Base-by-base conservation (phyloP, 805 yeast genomes). In the Torulaspora delbrueckii region DNA sequence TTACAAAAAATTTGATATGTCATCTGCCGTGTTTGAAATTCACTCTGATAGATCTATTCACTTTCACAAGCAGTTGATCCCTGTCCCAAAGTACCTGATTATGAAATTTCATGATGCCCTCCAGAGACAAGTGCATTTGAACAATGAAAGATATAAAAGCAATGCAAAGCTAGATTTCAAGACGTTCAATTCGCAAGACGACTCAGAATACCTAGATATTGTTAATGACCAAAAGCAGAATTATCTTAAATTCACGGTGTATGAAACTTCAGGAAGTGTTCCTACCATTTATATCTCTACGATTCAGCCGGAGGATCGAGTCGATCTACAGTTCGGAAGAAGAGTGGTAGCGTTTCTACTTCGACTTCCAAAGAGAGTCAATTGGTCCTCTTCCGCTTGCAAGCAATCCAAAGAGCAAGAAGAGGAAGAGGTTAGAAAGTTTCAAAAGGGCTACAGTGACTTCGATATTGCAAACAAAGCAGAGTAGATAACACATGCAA, bases 241-340 rank as follows among this genome's bases (percentile, higher is more conserved):
- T 45, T 70, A 48, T 56, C 56, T 60, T 49, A 63, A 63, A 51
- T 60, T 67, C 62, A 57, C 68, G 42, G 54, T 69, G 10, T 60
- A 65, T 35, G 69, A 68, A 42, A 58, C 70, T 0, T 39, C 55
- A 3, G 55, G 61, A 8, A 40, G 53, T 3, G 49, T 48, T 19
- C 68, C 70, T 7, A 60, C 55, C n/a, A 57, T 66, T 8, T 67
- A 55, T 44, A 34, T 70, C 2, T 59, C 69, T 25, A 47, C 56
- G 1, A 68, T 68, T 37, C 59, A 61, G 0, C 51, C 57, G 3
- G 57, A 58, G 3, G 70, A 70, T 42, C 53, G 72, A 9, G 66
- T 88, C 7, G 96, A 90, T 61, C 65, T 87, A 10, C 96, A 86
- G 54, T 86, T 90, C 56, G 95, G 96, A 1, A 72, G 97, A 60